Evolutionary conservation across 1,284 basidiomycete genomes (phyloP).

Genomic region (Termitomyces sp.): DNA sequence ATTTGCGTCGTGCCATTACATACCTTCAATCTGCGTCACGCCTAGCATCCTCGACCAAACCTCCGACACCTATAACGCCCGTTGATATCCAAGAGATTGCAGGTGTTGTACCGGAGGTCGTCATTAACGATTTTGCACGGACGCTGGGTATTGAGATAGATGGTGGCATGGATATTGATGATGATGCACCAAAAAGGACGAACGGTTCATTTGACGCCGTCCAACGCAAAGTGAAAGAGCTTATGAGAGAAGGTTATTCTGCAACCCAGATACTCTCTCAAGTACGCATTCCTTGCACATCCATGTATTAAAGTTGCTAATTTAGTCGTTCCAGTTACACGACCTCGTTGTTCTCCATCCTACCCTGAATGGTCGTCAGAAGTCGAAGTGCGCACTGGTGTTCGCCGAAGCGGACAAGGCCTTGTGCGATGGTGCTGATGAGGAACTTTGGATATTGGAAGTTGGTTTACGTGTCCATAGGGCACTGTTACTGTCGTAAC

Average conservation of each 20-base stretch:
- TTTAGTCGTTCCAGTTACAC: constrained; percentile 63
- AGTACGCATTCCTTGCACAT: constrained; percentile 39
- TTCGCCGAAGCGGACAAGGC: constrained; percentile 97
- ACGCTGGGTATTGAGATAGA: constrained; percentile 74
- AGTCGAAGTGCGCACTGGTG: constrained; percentile 77
- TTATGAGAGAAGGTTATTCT: constrained; percentile 89
- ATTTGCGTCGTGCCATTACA: constrained; percentile 96
- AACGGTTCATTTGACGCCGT: constrained; percentile 66
- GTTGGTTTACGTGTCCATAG: constrained; percentile 78
- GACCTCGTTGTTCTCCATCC: constrained; percentile 85
- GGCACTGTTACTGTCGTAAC: constrained; percentile 35
- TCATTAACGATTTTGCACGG: constrained; percentile 67
- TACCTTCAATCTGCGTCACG: constrained; percentile 96
- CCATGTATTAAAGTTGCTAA: constrained; percentile 9
- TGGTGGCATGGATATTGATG: constrained; percentile 50
- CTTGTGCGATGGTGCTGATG: constrained; percentile 95
- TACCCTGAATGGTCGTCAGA: constrained; percentile 75
- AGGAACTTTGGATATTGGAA: constrained; percentile 92
- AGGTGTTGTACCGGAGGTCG: constrained; percentile 81
- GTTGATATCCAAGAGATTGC: constrained; percentile 93
- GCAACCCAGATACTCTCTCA: constrained; percentile 88
- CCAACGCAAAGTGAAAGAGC: constrained; percentile 63
- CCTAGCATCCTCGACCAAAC: constrained; percentile 64
- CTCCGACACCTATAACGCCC: constrained; percentile 70
- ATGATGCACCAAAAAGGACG: constrained; percentile 22